A percentile compares a stretch with the other conserved stretches of the same genome.
These are phyloP conservation scores for Calocera viscosa DNA, from an alignment of 768 basidiomycete genomes.

Conservation along the genomic window DNA sequence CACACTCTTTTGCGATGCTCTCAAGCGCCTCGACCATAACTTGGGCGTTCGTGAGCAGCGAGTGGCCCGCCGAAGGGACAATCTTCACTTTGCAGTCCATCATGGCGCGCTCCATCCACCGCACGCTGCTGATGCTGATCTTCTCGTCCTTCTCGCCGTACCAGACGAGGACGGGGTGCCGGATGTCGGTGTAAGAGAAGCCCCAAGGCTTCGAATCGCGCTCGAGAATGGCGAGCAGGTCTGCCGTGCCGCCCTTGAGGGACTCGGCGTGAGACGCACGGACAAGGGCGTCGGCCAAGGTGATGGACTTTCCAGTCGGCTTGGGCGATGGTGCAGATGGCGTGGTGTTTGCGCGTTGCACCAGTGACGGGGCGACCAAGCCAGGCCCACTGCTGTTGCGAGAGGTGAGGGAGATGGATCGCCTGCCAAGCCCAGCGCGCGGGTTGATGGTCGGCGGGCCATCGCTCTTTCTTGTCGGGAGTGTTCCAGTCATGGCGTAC, in stretches of 20 bases:
- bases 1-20: conserved; percentile 21
- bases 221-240: conserved; percentile 84
- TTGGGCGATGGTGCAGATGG: conserved; percentile 20
- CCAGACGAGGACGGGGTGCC: conserved; percentile 71
- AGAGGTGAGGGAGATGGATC: conserved; percentile 55
- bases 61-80: conserved; percentile 80
- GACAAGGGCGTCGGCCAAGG: conserved; percentile 78
- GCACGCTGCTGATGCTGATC: conserved; percentile 78
- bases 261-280: conserved; percentile 94
- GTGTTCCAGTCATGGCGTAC: not conserved
- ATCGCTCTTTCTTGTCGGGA: conserved; percentile 4
- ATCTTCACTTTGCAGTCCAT: conserved; percentile 67
- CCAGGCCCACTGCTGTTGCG: not conserved
- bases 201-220: conserved; percentile 83
- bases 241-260: conserved; percentile 76
- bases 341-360: not conserved
- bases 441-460: conserved; percentile 10
- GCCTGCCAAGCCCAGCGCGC: conserved; percentile 35
- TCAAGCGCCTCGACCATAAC: conserved; percentile 81
- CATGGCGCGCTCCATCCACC: conserved; percentile 87
- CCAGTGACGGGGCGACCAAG: not conserved
- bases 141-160: conserved; percentile 89
- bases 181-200: conserved; percentile 72
- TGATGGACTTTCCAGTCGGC: conserved; percentile 27
- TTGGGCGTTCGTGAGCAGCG: conserved; percentile 80